Conservation (phyloP, 805 yeast species). For the Yamadazyma laniorum region DNA sequence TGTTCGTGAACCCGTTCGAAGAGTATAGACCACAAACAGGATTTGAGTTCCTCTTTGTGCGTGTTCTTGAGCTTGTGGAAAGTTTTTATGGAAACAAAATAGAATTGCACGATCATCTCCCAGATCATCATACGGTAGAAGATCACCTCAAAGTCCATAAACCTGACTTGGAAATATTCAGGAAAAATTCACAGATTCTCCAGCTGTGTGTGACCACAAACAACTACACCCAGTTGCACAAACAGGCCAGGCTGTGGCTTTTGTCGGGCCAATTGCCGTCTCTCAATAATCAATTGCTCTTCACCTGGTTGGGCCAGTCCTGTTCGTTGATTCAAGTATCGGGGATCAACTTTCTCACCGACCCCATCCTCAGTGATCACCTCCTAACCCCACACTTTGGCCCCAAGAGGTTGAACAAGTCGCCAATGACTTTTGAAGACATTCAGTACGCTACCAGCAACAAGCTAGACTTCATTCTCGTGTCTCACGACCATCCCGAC, state of each 20-base stretch:
- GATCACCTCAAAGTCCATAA: conserved; percentile 55
- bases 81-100: conserved; percentile 40
- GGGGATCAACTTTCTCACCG: conserved; percentile 76
- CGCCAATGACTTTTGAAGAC: conserved; percentile 65
- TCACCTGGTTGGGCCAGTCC: conserved; percentile 94
- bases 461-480: conserved; percentile 67
- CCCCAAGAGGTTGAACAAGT: conserved; percentile 78
- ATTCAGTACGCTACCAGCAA: conserved; percentile 50
- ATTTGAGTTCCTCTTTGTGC: conserved; percentile 75
- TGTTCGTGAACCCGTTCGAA: conserved; percentile 85
- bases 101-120: conserved; percentile 35
- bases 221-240: conserved; percentile 4
- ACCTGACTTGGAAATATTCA: conserved; percentile 53
- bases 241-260: background rate
- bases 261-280: conserved; percentile 23
- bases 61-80: conserved; percentile 70
- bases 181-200: conserved; percentile 31
- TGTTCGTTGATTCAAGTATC: conserved; percentile 73
- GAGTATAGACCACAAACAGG: conserved; percentile 90
- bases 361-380: conserved; percentile 73
- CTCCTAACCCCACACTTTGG: conserved; percentile 66
- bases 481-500: conserved; percentile 95
- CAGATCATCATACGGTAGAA: conserved; percentile 44
- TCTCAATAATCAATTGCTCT: conserved; percentile 48
- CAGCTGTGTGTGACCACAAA: conserved; percentile 22